These are phyloP conservation scores for Phytophthora fragariaefolia DNA, from an alignment of 352 stramenopile genomes.

Conservation along the genomic window DNA sequence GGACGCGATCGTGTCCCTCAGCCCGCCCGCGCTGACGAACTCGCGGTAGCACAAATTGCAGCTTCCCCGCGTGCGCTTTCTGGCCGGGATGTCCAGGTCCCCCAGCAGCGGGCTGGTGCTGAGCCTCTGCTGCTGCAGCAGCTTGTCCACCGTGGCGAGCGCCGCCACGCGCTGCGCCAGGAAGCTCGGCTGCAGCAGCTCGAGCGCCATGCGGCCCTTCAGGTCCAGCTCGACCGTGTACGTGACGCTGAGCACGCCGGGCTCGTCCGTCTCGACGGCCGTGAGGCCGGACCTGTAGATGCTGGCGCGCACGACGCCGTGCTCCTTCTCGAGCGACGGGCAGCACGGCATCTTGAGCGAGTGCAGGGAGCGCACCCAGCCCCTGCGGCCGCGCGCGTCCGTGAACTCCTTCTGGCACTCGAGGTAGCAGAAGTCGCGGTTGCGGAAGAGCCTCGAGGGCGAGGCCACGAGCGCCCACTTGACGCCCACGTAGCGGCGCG, in stretches of 20 bases:
- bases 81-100: conserved; percentile 70
- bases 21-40: conserved; percentile 49
- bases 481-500: conserved; percentile 77
- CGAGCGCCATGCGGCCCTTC: conserved; percentile 78
- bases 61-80: conserved; percentile 40
- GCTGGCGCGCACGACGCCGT: conserved; percentile 77
- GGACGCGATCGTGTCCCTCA: conserved; percentile 34
- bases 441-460: conserved; percentile 72
- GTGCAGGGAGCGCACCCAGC: conserved; percentile 65
- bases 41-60: conserved; percentile 82
- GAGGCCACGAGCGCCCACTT: conserved; percentile 86
- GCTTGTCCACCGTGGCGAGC: conserved; percentile 76
- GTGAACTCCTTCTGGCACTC: conserved; percentile 89
- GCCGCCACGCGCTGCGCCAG: conserved; percentile 70
- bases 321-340: conserved; percentile 53
- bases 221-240: conserved; percentile 89
- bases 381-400: conserved; percentile 58
- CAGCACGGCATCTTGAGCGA: conserved; percentile 67
- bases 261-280: conserved; percentile 76
- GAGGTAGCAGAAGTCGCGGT: conserved; percentile 86
- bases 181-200: conserved; percentile 70
- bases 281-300: conserved; percentile 85
- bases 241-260: conserved; percentile 76
- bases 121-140: conserved; percentile 81
- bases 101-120: conserved; percentile 80